phyloP scores from a whole-genome alignment of 805 yeast species.

The Starmerella stellata region DNA sequence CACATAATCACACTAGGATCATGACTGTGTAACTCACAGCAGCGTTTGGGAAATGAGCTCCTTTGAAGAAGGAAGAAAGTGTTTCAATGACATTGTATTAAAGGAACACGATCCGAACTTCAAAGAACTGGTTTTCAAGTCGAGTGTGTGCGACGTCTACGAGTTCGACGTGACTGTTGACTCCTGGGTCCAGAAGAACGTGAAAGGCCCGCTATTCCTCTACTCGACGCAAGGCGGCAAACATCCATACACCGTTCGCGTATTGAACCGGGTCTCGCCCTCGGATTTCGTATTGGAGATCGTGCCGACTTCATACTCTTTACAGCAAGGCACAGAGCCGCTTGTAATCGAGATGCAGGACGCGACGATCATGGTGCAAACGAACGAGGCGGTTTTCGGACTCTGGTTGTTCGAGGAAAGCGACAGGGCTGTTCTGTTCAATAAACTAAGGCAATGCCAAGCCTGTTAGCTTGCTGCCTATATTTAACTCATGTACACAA shows the following conservation, averaged over 20 bases:
- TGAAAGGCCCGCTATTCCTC: constrained; percentile 26
- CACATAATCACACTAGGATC: no score
- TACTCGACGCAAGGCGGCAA: constrained; percentile 19
- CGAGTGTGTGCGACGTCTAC: constrained; percentile 27
- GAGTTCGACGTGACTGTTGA: constrained; percentile 21
- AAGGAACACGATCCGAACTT: constrained; percentile 23
- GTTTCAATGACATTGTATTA: constrained; percentile 22
- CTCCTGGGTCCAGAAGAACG: constrained; percentile 25
- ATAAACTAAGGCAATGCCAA: constrained; percentile 22
- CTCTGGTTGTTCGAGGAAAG: constrained; percentile 24
- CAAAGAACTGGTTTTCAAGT: constrained; percentile 23
- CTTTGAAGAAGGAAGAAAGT: constrained; percentile 5
- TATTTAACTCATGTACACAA: no score
- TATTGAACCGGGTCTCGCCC: constrained; percentile 22
- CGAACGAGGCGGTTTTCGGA: constrained; percentile 23
- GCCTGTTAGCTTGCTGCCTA: no score
- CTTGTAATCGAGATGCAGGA: constrained; percentile 23
- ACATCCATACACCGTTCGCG: constrained; percentile 24
- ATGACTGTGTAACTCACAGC: no score
- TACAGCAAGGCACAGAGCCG: constrained; percentile 14
- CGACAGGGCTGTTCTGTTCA: constrained; percentile 19
- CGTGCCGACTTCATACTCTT: constrained; percentile 16
- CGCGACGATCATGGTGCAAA: constrained; percentile 23
- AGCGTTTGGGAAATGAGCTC: no score
- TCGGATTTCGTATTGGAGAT: constrained; percentile 24